phyloP scores from a whole-genome alignment of 805 yeast genomes.

The Saturnispora bothae region DNA sequence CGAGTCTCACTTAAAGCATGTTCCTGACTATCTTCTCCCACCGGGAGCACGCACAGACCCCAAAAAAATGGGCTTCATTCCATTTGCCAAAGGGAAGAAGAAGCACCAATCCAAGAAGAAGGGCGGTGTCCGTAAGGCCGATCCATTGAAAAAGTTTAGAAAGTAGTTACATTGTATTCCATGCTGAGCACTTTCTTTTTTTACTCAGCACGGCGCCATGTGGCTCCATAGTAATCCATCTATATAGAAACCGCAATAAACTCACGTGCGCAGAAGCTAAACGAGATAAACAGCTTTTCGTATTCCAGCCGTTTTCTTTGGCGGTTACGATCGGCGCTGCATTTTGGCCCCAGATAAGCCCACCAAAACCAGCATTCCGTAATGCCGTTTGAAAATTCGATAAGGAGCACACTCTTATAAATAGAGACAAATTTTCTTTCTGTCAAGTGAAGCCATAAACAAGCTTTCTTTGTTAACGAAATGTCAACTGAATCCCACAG shows the following conservation, averaged over 20 bases:
- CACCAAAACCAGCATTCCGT: too few relatives aligned
- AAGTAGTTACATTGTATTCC: too few relatives aligned
- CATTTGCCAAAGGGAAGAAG: conserved; percentile 38
- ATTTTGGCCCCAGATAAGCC: too few relatives aligned
- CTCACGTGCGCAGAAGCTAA: too few relatives aligned
- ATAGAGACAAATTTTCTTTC: neutral
- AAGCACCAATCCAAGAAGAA: conserved; percentile 23
- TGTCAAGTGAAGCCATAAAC: neutral
- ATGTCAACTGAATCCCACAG: neutral
- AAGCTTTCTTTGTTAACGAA: neutral
- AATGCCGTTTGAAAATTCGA: conserved; percentile 3
- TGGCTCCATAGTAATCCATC: too few relatives aligned
- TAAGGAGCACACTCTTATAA: neutral
- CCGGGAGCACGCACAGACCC: conserved; percentile 53
- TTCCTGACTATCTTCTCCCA: conserved; percentile 87
- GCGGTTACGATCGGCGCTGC: too few relatives aligned
- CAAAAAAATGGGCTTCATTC: conserved; percentile 58
- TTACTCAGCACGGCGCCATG: too few relatives aligned
- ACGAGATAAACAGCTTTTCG: too few relatives aligned
- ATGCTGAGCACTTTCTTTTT: too few relatives aligned
- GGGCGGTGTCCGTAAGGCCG: conserved; percentile 30
- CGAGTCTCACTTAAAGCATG: conserved; percentile 79
- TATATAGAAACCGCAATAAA: too few relatives aligned
- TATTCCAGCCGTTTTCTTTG: too few relatives aligned
- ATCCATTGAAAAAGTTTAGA: conserved; percentile 39